phyloP scores from a whole-genome alignment of 2,329 filamentous ascomycete species.

The Trichoderma harzianum region DNA sequence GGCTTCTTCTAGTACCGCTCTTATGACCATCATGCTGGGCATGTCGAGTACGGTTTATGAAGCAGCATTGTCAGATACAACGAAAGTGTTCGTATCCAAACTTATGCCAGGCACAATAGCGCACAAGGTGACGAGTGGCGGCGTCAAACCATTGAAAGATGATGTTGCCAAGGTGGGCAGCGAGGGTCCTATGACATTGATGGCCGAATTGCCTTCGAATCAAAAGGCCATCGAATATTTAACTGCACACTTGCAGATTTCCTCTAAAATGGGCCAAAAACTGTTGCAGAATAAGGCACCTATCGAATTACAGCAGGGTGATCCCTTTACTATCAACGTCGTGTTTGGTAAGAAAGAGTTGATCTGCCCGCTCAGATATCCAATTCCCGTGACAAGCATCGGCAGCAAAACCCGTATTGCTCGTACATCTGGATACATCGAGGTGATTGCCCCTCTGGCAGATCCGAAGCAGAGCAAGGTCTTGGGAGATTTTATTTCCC shows the following conservation, averaged over 20 bases:
- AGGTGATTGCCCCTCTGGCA: slow-evolving; percentile 39
- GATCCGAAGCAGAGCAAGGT: slow-evolving; percentile 23
- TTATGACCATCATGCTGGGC: slow-evolving; percentile 29
- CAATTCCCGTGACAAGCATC: slow-evolving; percentile 37
- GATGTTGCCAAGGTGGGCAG: slow-evolving; percentile 20
- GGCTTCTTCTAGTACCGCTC: slow-evolving; percentile 24
- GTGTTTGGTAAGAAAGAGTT: slow-evolving; percentile 34
- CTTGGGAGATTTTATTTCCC: slow-evolving; percentile 38
- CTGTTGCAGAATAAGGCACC: slow-evolving; percentile 38
- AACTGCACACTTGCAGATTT: slow-evolving; percentile 40
- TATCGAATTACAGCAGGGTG: slow-evolving; percentile 37
- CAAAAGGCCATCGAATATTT: slow-evolving; percentile 33
- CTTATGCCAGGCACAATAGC: slow-evolving; percentile 34
- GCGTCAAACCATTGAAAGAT: slow-evolving; percentile 24
- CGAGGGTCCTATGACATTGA: slow-evolving; percentile 27
- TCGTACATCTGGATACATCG: slow-evolving; percentile 43
- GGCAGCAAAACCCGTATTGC: slow-evolving; percentile 40
- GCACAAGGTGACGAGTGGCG: slow-evolving; percentile 28
- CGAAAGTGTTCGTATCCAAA: slow-evolving; percentile 36
- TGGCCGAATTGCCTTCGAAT: slow-evolving; percentile 29
- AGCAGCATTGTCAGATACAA: slow-evolving; percentile 29
- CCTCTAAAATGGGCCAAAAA: slow-evolving; percentile 32
- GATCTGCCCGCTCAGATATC: slow-evolving; percentile 38
- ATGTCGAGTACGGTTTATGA: slow-evolving; percentile 31
- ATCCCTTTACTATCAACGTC: slow-evolving; percentile 41